Conservation (phyloP, 2,329 filamentous ascomycete species). For the Fusarium sp. region DNA sequence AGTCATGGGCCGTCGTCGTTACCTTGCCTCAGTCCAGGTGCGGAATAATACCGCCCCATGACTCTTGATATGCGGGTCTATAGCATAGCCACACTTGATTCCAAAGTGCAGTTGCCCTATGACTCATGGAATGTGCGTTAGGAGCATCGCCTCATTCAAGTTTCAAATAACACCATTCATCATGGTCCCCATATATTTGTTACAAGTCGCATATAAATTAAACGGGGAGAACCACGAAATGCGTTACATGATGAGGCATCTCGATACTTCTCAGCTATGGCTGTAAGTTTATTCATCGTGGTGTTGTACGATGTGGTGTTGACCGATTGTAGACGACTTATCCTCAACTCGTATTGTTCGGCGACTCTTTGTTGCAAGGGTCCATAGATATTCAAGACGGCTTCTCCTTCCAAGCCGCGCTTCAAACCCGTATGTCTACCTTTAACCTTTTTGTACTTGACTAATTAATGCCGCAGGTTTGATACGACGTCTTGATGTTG, state of each 20-base stretch:
- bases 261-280: neutral
- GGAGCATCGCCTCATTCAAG: neutral
- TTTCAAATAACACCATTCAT: neutral
- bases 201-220: neutral
- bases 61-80: neutral
- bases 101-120: neutral
- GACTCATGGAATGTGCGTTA: neutral
- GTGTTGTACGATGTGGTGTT: neutral
- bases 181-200: neutral
- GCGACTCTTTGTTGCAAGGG: conserved; percentile 2
- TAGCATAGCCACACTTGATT: neutral
- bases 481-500: neutral
- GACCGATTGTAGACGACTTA: neutral
- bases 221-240: neutral
- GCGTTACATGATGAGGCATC: neutral
- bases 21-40: neutral
- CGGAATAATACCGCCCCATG: neutral
- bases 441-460: neutral
- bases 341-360: conserved; percentile 2
- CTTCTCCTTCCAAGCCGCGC: conserved; percentile 1
- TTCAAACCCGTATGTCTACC: neutral
- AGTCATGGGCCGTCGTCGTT: neutral
- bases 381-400: neutral
- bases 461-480: neutral
- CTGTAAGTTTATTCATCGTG: neutral